Conservation (phyloP, 2,329 filamentous ascomycete genomes). For the Neopestalotiopsis sp. region DNA sequence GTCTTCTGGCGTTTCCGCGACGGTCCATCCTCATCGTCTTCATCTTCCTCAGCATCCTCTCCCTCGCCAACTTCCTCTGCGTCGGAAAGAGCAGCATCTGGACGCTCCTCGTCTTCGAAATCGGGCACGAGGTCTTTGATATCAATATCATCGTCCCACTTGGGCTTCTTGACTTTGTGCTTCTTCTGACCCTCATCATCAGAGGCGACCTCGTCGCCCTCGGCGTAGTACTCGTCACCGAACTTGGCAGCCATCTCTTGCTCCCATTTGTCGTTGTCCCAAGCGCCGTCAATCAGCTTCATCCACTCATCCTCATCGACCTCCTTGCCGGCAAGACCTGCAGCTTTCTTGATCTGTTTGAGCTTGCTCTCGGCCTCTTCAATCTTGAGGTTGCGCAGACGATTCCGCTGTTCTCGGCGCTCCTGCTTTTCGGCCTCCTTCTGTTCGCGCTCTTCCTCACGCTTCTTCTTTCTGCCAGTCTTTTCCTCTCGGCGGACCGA, state of each 20-base stretch:
- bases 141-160: conserved; percentile 97
- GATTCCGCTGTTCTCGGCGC: conserved; percentile 79
- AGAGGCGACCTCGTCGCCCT: conserved; percentile 66
- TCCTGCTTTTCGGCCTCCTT: conserved; percentile 80
- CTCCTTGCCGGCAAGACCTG: conserved; percentile 73
- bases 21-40: conserved; percentile 47
- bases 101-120: conserved; percentile 72
- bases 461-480: conserved; percentile 75
- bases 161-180: conserved; percentile 77
- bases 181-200: conserved; percentile 63
- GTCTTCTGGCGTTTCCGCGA: conserved; percentile 64
- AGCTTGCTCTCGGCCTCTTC: conserved; percentile 90
- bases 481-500: conserved; percentile 86
- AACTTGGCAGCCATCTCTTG: conserved; percentile 87
- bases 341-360: conserved; percentile 85
- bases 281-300: conserved; percentile 83
- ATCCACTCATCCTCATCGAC: conserved; percentile 81
- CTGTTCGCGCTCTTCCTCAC: conserved; percentile 77
- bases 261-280: conserved; percentile 91
- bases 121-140: conserved; percentile 91
- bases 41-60: conserved; percentile 39
- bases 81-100: conserved; percentile 62
- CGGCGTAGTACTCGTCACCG: conserved; percentile 87
- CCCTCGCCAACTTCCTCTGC: conserved; percentile 49
- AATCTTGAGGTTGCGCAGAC: conserved; percentile 84